A percentile compares a stretch with the other conserved stretches of the same genome.
Conservation (phyloP, 1,284 basidiomycete genomes). For the Tilletia caries region DNA sequence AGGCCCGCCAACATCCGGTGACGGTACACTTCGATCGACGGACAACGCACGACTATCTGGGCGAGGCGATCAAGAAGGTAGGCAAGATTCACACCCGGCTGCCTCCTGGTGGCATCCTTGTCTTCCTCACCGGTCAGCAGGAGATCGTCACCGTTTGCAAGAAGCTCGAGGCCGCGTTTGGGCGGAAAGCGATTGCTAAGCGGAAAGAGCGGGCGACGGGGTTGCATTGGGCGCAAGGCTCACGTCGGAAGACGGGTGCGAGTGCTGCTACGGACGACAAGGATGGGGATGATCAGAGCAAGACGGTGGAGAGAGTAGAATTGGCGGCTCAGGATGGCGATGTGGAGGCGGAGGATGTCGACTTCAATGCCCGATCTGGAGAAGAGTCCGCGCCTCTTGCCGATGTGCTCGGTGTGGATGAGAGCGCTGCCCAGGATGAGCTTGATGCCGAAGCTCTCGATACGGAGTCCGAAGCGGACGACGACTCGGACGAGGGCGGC, state of each 20-base stretch:
- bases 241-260: background rate
- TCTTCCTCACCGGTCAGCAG: conserved; percentile 74
- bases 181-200: conserved; percentile 64
- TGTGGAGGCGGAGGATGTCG: conserved; percentile 77
- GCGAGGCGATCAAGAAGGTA: conserved; percentile 84
- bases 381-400: conserved; percentile 33
- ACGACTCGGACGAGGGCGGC: conserved; percentile 35
- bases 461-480: conserved; percentile 35
- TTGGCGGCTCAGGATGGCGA: conserved; percentile 49
- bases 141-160: conserved; percentile 68
- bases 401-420: conserved; percentile 56
- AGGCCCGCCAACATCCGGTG: conserved; percentile 89
- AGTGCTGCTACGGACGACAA: background rate
- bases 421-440: conserved; percentile 54
- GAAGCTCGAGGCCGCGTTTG: conserved; percentile 75
- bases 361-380: conserved; percentile 64
- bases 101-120: conserved; percentile 68
- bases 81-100: conserved; percentile 72
- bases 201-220: conserved; percentile 44
- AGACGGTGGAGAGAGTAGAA: conserved; percentile 23
- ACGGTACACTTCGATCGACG: conserved; percentile 88
- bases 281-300: conserved; percentile 40
- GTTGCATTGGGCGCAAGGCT: conserved; percentile 17
- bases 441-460: conserved; percentile 50
- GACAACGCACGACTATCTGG: conserved; percentile 81